Evolutionary conservation across 2,329 filamentous ascomycete species (phyloP).

Genomic region (Arthrocladium fulminans): DNA sequence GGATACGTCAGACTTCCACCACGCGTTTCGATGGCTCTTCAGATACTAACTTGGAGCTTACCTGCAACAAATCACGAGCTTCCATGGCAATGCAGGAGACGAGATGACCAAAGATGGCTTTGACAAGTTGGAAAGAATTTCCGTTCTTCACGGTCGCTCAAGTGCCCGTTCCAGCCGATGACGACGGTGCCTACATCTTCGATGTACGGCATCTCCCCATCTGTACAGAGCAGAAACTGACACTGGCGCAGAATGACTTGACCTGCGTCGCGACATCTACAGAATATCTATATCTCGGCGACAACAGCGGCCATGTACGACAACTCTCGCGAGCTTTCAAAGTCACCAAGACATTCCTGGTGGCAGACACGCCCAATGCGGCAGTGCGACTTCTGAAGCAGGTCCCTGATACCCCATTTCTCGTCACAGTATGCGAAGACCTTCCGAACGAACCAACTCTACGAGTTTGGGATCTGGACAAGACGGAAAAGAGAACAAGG

Average conservation of each 20-base stretch:
- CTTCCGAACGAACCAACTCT: slow-evolving; percentile 76
- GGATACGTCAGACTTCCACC: no score
- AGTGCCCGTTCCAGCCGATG: slow-evolving; percentile 65
- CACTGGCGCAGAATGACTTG: slow-evolving; percentile 52
- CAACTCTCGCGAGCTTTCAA: slow-evolving; percentile 85
- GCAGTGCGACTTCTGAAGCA: slow-evolving; percentile 88
- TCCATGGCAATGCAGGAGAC: neutral
- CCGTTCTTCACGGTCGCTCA: slow-evolving; percentile 96
- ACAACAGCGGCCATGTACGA: slow-evolving; percentile 73
- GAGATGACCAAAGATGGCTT: slow-evolving; percentile 14
- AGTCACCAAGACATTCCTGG: slow-evolving; percentile 74
- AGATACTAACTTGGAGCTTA: no score
- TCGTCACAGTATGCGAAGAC: slow-evolving; percentile 77
- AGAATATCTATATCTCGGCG: slow-evolving; percentile 81
- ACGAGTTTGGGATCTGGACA: slow-evolving; percentile 97
- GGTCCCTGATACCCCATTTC: slow-evolving; percentile 72
- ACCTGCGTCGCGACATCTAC: slow-evolving; percentile 78
- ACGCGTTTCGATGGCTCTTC: no score
- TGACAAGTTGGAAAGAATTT: slow-evolving; percentile 86
- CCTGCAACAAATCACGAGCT: no score
- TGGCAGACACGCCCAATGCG: slow-evolving; percentile 56
- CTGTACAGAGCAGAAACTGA: slow-evolving; percentile 8
- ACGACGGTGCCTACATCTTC: slow-evolving; percentile 68
- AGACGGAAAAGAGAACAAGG: slow-evolving; percentile 86
- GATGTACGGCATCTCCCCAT: slow-evolving; percentile 50